phyloP scores from a whole-genome alignment of 352 stramenopile species.

The Globisporangium abappressorium region DNA sequence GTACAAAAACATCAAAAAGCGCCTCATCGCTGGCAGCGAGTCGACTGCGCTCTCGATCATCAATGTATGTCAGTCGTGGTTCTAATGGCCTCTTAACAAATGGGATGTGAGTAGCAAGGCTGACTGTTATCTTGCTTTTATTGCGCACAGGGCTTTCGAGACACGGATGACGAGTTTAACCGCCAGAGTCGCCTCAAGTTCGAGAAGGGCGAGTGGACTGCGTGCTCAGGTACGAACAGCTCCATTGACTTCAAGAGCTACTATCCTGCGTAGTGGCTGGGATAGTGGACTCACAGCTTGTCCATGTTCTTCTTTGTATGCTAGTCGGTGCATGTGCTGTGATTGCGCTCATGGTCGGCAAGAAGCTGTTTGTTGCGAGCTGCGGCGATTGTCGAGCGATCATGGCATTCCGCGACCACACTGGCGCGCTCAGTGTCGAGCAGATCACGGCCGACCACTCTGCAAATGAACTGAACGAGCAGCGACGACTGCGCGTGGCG shows the following conservation, averaged over 20 bases:
- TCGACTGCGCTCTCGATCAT: constrained; percentile 48
- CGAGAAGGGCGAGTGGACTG: constrained; percentile 47
- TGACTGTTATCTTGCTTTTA: neutral
- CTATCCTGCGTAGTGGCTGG: neutral
- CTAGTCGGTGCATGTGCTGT: constrained; percentile 56
- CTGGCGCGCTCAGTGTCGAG: constrained; percentile 51
- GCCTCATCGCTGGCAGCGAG: constrained; percentile 27
- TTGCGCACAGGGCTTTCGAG: constrained; percentile 35
- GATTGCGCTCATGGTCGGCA: constrained; percentile 50
- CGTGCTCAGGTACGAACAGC: constrained; percentile 30
- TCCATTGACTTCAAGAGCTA: neutral
- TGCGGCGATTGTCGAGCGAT: constrained; percentile 67
- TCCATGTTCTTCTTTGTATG: neutral
- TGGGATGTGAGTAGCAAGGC: neutral
- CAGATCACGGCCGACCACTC: constrained; percentile 70
- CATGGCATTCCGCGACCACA: constrained; percentile 53
- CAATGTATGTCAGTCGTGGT: constrained; percentile 14
- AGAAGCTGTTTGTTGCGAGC: constrained; percentile 57
- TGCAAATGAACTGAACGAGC: constrained; percentile 57
- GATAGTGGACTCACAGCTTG: neutral
- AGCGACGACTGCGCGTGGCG: constrained; percentile 48
- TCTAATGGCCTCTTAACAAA: neutral
- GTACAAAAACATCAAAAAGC: constrained; percentile 50
- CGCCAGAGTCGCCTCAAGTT: constrained; percentile 50
- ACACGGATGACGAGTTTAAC: constrained; percentile 63